Evolutionary conservation across 1,284 basidiomycete genomes (phyloP).

Genomic region (Lentinus polychrous): DNA sequence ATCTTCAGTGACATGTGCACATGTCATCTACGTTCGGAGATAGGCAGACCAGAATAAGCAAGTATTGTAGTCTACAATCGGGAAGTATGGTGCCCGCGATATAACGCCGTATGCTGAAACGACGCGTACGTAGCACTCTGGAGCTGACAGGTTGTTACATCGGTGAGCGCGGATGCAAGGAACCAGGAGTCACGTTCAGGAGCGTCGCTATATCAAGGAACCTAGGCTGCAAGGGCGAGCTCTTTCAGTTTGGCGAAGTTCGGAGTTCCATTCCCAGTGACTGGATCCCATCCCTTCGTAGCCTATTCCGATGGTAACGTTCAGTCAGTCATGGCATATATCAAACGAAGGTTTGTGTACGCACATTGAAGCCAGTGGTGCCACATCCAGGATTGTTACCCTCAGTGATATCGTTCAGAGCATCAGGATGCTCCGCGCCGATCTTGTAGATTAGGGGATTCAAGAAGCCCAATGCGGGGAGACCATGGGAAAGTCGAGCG

Average conservation of each 20-base stretch:
- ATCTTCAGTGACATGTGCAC: too few relatives aligned
- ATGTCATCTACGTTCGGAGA: too few relatives aligned
- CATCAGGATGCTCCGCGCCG: constrained; percentile 20
- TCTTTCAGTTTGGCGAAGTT: constrained; percentile 20
- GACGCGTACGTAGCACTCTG: too few relatives aligned
- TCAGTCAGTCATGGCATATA: background rate
- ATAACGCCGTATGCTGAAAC: too few relatives aligned
- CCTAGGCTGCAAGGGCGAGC: constrained; percentile 8
- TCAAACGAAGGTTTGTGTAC: constrained; percentile 3
- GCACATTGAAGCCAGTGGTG: constrained; percentile 24
- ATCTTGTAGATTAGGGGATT: constrained; percentile 40
- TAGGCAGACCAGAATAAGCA: too few relatives aligned
- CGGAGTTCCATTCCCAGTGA: constrained; percentile 25
- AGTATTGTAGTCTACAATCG: too few relatives aligned
- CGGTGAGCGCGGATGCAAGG: too few relatives aligned
- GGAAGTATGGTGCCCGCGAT: too few relatives aligned
- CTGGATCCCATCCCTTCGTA: constrained; percentile 31
- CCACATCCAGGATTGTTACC: constrained; percentile 26
- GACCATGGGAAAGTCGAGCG: constrained; percentile 36
- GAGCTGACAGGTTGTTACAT: too few relatives aligned
- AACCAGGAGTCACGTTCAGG: too few relatives aligned
- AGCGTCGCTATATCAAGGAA: too few relatives aligned
- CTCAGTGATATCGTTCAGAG: constrained; percentile 38
- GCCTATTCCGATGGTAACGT: constrained; percentile 18
- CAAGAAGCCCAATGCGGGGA: constrained; percentile 38